phyloP scores from a whole-genome alignment of 345 rosid species.

The Clarkia xantiana region DNA sequence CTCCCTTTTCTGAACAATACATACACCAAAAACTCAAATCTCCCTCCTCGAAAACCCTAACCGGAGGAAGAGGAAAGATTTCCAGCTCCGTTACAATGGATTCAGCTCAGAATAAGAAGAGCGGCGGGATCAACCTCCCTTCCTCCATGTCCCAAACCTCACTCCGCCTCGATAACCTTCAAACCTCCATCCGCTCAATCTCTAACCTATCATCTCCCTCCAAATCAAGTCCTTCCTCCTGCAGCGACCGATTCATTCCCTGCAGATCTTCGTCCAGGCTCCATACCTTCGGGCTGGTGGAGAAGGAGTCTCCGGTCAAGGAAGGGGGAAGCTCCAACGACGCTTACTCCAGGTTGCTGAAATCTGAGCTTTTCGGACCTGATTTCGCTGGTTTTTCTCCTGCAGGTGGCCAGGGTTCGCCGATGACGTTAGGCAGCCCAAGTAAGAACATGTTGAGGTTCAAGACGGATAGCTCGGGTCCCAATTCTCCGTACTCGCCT shows the following conservation, averaged over 20 bases:
- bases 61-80: conserved; percentile 1
- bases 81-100: conserved; percentile 41
- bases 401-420: conserved; percentile 68
- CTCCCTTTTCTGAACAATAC: too few species aligned
- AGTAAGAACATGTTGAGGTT: conserved; percentile 77
- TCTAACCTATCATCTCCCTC: conserved; percentile 73
- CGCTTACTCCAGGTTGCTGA: conserved; percentile 58
- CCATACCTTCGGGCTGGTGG: conserved; percentile 69
- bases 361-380: conserved; percentile 83
- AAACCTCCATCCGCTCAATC: conserved; percentile 49
- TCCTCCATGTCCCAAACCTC: conserved; percentile 72
- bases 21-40: too few species aligned
- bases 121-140: conserved; percentile 79
- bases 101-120: conserved; percentile 40
- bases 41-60: too few species aligned
- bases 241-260: conserved; percentile 90
- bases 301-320: conserved; percentile 69
- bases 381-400: conserved; percentile 72
- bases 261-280: conserved; percentile 92
- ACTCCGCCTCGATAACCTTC: conserved; percentile 41
- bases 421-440: conserved; percentile 29
- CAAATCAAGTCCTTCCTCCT: conserved; percentile 33
- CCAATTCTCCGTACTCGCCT: conserved; percentile 76
- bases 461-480: conserved; percentile 64
- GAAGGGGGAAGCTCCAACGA: conserved; percentile 67